phyloP scores from a whole-genome alignment of 2,329 filamentous ascomycete genomes.

The Beauveria asiatica region DNA sequence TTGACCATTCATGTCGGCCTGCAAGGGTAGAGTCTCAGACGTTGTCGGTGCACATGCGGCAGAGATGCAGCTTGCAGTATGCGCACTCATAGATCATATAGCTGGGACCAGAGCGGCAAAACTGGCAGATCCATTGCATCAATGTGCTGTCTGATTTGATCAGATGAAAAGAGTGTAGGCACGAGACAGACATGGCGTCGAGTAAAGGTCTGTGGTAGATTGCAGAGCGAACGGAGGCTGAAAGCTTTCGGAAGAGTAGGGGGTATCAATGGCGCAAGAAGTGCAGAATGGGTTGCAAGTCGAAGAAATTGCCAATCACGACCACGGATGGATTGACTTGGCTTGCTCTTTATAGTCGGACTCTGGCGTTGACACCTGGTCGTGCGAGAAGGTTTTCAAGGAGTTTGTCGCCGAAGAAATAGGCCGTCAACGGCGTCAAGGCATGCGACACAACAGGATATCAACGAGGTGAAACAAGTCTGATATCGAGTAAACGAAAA shows the following conservation, averaged over 20 bases:
- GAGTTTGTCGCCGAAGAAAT: background rate
- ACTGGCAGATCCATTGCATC: slow-evolving; percentile 56
- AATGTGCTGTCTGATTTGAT: slow-evolving; percentile 59
- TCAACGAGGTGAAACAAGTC: background rate
- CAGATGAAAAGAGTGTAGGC: slow-evolving; percentile 54
- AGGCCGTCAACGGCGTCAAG: background rate
- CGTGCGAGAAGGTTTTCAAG: background rate
- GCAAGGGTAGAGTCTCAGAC: background rate
- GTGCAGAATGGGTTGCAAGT: background rate
- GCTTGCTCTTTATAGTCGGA: background rate
- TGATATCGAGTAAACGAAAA: background rate
- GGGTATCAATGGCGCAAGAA: background rate
- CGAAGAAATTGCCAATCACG: background rate
- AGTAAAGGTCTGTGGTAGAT: too few relatives aligned
- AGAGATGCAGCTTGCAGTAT: slow-evolving; percentile 60
- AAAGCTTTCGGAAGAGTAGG: background rate
- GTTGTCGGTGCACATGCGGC: slow-evolving; percentile 28
- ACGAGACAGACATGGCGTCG: slow-evolving; percentile 42
- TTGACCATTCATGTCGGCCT: background rate
- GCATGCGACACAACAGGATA: background rate
- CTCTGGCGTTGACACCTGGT: background rate
- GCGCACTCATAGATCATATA: slow-evolving; percentile 63
- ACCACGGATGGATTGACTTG: background rate
- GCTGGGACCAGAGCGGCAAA: slow-evolving; percentile 56
- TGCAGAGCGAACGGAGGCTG: background rate